Conservation (phyloP, 2,329 filamentous ascomycete genomes). For the Colletotrichum incanum region DNA sequence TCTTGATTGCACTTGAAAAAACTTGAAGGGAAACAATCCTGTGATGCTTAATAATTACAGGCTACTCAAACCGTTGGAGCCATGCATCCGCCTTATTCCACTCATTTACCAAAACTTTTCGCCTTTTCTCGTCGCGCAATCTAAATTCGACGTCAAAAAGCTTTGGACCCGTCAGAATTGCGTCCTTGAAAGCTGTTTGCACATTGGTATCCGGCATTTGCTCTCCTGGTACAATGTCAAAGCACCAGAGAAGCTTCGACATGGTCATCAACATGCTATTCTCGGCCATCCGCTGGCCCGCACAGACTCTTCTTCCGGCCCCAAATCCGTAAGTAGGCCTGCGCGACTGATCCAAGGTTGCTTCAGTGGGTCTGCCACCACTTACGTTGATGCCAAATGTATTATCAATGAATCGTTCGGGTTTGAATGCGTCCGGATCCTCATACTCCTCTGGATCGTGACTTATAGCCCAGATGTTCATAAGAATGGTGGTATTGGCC, state of each 20-base stretch:
- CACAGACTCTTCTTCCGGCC: slow-evolving; percentile 63
- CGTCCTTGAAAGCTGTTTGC: slow-evolving; percentile 21
- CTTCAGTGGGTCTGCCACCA: slow-evolving; percentile 4
- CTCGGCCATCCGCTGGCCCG: slow-evolving; percentile 65
- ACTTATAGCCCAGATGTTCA: slow-evolving; percentile 52
- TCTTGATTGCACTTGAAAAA: neutral
- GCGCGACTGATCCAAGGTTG: slow-evolving; percentile 25
- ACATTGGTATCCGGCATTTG: slow-evolving; percentile 1
- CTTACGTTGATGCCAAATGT: neutral
- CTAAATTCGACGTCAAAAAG: slow-evolving; percentile 8
- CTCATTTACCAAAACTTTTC: neutral
- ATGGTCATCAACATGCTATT: slow-evolving; percentile 58
- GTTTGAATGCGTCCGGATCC: slow-evolving; percentile 48
- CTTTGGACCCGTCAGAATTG: slow-evolving; percentile 16
- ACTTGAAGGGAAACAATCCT: neutral
- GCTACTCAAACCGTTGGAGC: slow-evolving; percentile 14
- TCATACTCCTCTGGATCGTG: slow-evolving; percentile 46
- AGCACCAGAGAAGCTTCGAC: slow-evolving; percentile 64
- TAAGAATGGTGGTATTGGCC: slow-evolving; percentile 59
- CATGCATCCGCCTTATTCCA: slow-evolving; percentile 17
- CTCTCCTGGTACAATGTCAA: slow-evolving; percentile 52
- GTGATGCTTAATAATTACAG: neutral
- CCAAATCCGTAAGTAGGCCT: slow-evolving; percentile 60
- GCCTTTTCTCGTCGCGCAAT: neutral
- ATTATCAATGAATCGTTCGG: slow-evolving; percentile 46